Conservation (phyloP, 73 alveolate genomes). For the Paramecium caudatum region DNA sequence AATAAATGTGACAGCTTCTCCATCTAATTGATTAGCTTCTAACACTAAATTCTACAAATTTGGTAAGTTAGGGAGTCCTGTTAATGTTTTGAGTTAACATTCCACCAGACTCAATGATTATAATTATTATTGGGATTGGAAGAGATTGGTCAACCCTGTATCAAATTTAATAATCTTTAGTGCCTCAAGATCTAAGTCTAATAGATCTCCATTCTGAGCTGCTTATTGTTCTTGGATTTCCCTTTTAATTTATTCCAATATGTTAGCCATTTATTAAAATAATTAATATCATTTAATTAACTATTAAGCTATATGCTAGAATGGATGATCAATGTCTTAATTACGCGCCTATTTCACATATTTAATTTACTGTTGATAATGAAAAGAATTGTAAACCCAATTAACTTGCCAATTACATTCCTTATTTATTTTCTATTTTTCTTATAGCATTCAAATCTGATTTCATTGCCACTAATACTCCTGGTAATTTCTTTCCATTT, state of each 20-base stretch:
- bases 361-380: slow-evolving; percentile 31
- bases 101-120: neutral
- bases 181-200: slow-evolving; percentile 20
- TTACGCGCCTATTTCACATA: slow-evolving; percentile 10
- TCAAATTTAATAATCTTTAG: slow-evolving; percentile 10
- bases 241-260: neutral
- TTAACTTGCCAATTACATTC: slow-evolving; percentile 43
- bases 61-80: slow-evolving; percentile 42
- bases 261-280: slow-evolving; percentile 56
- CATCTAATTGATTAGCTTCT: slow-evolving; percentile 21
- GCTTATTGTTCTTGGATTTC: neutral
- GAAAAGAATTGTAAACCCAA: slow-evolving; percentile 20
- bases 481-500: slow-evolving; percentile 56
- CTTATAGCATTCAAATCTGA: slow-evolving; percentile 10
- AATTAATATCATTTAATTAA: slow-evolving; percentile 54
- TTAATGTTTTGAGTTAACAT: slow-evolving; percentile 10
- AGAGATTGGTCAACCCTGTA: neutral
- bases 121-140: neutral
- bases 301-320: slow-evolving; percentile 50
- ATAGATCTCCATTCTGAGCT: neutral
- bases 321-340: slow-evolving; percentile 67
- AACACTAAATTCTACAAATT: slow-evolving; percentile 42
- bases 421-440: slow-evolving; percentile 59
- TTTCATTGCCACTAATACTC: slow-evolving; percentile 51
- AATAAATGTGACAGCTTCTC: slow-evolving; percentile 43